phyloP scores from a whole-genome alignment of 1,139 yeast species.

The Blastobotrys apis region DNA sequence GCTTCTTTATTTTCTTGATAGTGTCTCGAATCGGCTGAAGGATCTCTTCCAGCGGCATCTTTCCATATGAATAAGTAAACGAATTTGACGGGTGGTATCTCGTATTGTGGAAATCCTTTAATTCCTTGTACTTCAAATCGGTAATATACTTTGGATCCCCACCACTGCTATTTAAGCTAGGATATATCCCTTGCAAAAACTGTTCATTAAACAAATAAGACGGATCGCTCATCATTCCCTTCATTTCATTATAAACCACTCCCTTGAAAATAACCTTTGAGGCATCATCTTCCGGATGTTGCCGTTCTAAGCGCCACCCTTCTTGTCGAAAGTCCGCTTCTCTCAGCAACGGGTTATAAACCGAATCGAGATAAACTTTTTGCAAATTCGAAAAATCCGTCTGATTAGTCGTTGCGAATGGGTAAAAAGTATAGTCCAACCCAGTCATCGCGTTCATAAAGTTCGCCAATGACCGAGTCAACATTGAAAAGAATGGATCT shows the following conservation, averaged over 20 bases:
- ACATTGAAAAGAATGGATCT: slow-evolving; percentile 97
- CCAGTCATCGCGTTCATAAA: slow-evolving; percentile 99
- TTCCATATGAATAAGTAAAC: slow-evolving; percentile 83
- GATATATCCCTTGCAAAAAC: slow-evolving; percentile 81
- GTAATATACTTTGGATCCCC: slow-evolving; percentile 89
- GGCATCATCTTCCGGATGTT: slow-evolving; percentile 47
- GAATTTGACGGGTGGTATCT: slow-evolving; percentile 91
- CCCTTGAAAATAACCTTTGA: slow-evolving; percentile 80
- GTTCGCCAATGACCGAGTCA: slow-evolving; percentile 79
- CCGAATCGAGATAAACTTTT: slow-evolving; percentile 85
- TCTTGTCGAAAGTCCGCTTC: slow-evolving; percentile 87
- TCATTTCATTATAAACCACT: slow-evolving; percentile 97
- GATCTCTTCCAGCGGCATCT: slow-evolving; percentile 60
- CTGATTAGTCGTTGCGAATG: slow-evolving; percentile 88
- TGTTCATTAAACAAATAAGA: slow-evolving; percentile 80
- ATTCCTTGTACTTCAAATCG: slow-evolving; percentile 64
- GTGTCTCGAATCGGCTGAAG: slow-evolving; percentile 53
- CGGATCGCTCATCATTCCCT: slow-evolving; percentile 91
- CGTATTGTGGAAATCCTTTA: slow-evolving; percentile 64
- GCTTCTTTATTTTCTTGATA: slow-evolving; percentile 46
- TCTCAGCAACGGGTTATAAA: slow-evolving; percentile 73
- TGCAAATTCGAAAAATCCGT: slow-evolving; percentile 79
- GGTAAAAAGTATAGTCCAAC: slow-evolving; percentile 90
- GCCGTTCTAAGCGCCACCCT: slow-evolving; percentile 95
- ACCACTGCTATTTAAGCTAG: slow-evolving; percentile 82